Evolutionary conservation across 2,329 filamentous ascomycete genomes (phyloP).

Genomic region (Clarireedia homoeocarpa): DNA sequence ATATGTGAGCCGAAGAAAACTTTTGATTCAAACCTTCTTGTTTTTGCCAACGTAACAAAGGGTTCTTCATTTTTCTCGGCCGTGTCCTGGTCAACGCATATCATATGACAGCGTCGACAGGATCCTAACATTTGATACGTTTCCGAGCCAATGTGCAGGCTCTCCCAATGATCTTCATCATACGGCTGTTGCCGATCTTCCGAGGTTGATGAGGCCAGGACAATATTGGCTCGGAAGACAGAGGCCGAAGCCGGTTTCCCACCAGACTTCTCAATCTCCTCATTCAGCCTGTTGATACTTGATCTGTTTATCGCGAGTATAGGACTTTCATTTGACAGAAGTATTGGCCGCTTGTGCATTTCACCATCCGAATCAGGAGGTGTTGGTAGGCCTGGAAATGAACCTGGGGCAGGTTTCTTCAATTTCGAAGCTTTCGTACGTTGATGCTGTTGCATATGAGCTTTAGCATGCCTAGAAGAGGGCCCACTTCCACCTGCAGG

Average conservation of each 20-base stretch:
- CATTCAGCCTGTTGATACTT: constrained; percentile 73
- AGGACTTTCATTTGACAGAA: constrained; percentile 88
- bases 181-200: constrained; percentile 45
- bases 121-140: constrained; percentile 68
- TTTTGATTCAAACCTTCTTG: constrained; percentile 72
- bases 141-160: constrained; percentile 56
- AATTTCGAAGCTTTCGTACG: constrained; percentile 14
- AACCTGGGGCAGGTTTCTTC: constrained; percentile 36
- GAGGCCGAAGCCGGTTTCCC: constrained; percentile 60
- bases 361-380: constrained; percentile 52
- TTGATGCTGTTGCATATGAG: constrained; percentile 56
- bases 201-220: constrained; percentile 49
- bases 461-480: constrained; percentile 62
- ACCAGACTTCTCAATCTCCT: constrained; percentile 54
- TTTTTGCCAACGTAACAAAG: constrained; percentile 81
- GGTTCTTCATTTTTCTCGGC: constrained; percentile 75
- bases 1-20: constrained; percentile 86
- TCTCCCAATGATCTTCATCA: constrained; percentile 71
- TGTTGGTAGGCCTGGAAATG: constrained; percentile 46
- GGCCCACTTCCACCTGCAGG: constrained; percentile 56
- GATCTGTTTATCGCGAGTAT: constrained; percentile 77
- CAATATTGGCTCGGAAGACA: constrained; percentile 83
- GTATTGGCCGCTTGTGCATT: constrained; percentile 45
- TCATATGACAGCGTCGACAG: constrained; percentile 90
- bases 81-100: constrained; percentile 83